A percentile compares a stretch with the other conserved stretches of the same genome.
These are phyloP conservation scores for Malassezia restricta DNA, from an alignment of 1,284 basidiomycete species.

Conservation along the genomic window DNA sequence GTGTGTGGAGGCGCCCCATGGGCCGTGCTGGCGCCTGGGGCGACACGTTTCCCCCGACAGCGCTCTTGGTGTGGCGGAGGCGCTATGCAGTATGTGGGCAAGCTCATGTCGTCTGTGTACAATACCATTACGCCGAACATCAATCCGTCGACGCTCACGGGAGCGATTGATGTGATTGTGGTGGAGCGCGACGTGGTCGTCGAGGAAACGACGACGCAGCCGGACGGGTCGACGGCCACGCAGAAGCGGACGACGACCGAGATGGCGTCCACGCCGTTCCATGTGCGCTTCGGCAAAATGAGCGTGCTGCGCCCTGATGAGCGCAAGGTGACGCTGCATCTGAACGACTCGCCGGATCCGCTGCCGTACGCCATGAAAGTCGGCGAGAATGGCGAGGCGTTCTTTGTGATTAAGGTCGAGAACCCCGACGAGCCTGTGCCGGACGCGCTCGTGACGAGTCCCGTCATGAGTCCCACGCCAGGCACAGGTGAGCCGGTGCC, in stretches of 20 bases:
- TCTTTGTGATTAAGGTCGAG: constrained; percentile 96
- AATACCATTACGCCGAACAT: constrained; percentile 46
- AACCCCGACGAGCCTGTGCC: constrained; percentile 57
- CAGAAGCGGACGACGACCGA: constrained; percentile 47
- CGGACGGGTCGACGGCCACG: constrained; percentile 20
- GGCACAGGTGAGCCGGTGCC: constrained; percentile 25
- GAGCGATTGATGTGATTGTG: constrained; percentile 46
- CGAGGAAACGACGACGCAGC: constrained; percentile 50
- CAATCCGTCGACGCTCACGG: constrained; percentile 44
- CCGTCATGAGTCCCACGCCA: constrained; percentile 48
- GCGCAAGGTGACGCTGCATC: constrained; percentile 58
- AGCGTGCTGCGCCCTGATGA: constrained; percentile 86
- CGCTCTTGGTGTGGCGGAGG: too few species aligned
- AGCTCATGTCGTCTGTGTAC: constrained; percentile 44
- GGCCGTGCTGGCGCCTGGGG: too few species aligned
- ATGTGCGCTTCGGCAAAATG: constrained; percentile 95
- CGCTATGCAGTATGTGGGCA: constrained; percentile 45
- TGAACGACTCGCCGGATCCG: constrained; percentile 47
- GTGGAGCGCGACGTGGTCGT: constrained; percentile 49
- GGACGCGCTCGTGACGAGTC: constrained; percentile 82
- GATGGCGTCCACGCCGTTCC: constrained; percentile 86
- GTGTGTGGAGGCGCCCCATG: too few species aligned
- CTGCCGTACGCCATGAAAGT: constrained; percentile 97
- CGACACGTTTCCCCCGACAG: too few species aligned
- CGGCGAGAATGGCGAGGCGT: constrained; percentile 93